Conservation (phyloP, 306 rosid species). For the Vicia faba region DNA sequence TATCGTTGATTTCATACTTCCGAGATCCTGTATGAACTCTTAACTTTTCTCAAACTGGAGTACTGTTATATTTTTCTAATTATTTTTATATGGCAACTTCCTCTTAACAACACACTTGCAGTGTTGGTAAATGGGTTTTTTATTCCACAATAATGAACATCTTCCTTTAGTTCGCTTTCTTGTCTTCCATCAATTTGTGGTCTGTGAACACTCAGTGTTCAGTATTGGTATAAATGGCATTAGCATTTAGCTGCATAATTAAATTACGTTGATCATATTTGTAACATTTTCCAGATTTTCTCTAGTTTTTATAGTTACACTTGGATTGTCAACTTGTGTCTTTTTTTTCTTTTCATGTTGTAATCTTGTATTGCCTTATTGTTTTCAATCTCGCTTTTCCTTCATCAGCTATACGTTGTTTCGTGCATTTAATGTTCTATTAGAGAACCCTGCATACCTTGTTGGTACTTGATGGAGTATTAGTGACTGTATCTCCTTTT, state of each 20-base stretch:
- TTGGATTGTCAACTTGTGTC: constrained; percentile 4
- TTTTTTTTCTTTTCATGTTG: constrained; percentile 24
- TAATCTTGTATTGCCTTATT: constrained; percentile 1
- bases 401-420: background rate
- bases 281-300: constrained; percentile 18
- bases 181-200: constrained; percentile 18
- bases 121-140: background rate
- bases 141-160: constrained; percentile 9
- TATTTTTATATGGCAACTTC: constrained; percentile 9
- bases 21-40: constrained; percentile 68
- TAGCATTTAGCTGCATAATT: constrained; percentile 4
- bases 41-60: constrained; percentile 31
- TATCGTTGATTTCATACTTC: constrained; percentile 71
- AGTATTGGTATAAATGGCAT: background rate
- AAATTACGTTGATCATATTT: constrained; percentile 2
- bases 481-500: constrained; percentile 6
- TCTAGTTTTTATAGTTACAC: constrained; percentile 22
- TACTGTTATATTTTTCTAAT: constrained; percentile 16
- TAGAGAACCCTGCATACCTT: constrained; percentile 19
- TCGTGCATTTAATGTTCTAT: constrained; percentile 24
- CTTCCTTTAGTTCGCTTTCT: constrained; percentile 7
- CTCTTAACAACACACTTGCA: constrained; percentile 20
- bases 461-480: constrained; percentile 22
- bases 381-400: constrained; percentile 26
- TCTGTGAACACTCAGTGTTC: background rate